These are phyloP conservation scores for Gossypium turneri DNA, from an alignment of 345 rosid genomes.

Conservation along the genomic window DNA sequence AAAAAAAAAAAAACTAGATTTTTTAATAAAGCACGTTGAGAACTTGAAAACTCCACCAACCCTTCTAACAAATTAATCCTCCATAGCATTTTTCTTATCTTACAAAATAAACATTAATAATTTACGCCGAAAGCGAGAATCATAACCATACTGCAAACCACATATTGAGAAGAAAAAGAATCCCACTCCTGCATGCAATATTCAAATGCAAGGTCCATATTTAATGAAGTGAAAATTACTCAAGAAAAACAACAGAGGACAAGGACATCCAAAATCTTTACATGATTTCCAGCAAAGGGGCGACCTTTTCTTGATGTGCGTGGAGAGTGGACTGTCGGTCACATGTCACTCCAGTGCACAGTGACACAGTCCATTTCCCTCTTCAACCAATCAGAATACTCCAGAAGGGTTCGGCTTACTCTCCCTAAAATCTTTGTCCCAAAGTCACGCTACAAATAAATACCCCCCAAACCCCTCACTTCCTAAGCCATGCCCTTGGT, in stretches of 20 bases:
- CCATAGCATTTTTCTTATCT: background rate
- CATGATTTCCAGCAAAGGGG: constrained; percentile 17
- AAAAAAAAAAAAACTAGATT: no score
- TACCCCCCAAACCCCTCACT: background rate
- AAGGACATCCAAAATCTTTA: constrained; percentile 17
- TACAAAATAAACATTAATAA: background rate
- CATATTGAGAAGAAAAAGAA: background rate
- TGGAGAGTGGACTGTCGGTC: constrained; percentile 21
- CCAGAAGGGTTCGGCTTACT: background rate
- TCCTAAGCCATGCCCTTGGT: background rate
- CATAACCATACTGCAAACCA: background rate
- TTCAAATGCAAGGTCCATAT: background rate
- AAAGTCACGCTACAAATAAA: constrained; percentile 21
- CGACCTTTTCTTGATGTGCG: constrained; percentile 4
- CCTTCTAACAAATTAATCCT: no score
- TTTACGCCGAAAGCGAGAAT: background rate
- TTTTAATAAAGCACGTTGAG: no score
- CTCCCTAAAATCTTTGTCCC: constrained; percentile 15
- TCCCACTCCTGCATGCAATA: background rate
- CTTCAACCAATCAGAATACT: constrained; percentile 10
- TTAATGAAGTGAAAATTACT: constrained; percentile 24
- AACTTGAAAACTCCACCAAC: no score
- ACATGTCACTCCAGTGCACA: constrained; percentile 15
- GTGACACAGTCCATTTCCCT: background rate
- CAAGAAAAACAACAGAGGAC: constrained; percentile 4